Evolutionary conservation across 2,329 filamentous ascomycete species (phyloP).

Genomic region (Talaromyces sp.): DNA sequence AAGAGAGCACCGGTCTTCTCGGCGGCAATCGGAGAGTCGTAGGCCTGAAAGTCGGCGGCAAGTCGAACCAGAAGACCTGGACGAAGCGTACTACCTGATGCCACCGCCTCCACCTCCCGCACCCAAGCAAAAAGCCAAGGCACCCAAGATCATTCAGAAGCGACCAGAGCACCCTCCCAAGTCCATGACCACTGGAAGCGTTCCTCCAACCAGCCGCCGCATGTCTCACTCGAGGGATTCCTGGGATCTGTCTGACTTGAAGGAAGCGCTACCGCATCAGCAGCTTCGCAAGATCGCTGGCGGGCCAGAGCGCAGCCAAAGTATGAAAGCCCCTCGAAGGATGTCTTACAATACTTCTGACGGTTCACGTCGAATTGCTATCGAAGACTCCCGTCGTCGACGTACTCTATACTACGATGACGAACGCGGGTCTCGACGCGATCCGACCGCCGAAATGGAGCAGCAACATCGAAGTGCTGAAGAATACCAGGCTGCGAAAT

Average conservation of each 20-base stretch:
- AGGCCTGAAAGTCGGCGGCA: neutral
- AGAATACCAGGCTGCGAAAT: conserved; percentile 33
- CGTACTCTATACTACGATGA: conserved; percentile 27
- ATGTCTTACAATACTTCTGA: conserved; percentile 28
- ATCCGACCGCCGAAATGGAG: conserved; percentile 21
- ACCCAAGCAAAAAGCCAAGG: conserved; percentile 20
- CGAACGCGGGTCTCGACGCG: neutral
- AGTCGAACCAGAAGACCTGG: conserved; percentile 19
- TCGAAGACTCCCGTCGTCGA: conserved; percentile 30
- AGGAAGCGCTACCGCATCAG: conserved; percentile 26
- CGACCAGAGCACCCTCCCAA: conserved; percentile 28
- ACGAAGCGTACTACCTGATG: conserved; percentile 40
- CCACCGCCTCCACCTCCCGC: conserved; percentile 30
- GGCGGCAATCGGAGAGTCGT: conserved; percentile 20
- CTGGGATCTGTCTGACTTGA: conserved; percentile 31
- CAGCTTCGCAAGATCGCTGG: conserved; percentile 22
- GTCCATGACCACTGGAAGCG: conserved; percentile 21
- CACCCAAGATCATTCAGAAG: conserved; percentile 31
- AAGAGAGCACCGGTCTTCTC: conserved; percentile 23
- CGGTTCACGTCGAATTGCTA: conserved; percentile 25
- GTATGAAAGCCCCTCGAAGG: conserved; percentile 22
- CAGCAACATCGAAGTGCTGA: conserved; percentile 32
- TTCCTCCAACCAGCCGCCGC: conserved; percentile 21
- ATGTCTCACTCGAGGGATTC: conserved; percentile 18
- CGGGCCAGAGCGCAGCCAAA: conserved; percentile 29